Conservation (phyloP, 2,329 filamentous ascomycete genomes). For the Alternaria sp. region DNA sequence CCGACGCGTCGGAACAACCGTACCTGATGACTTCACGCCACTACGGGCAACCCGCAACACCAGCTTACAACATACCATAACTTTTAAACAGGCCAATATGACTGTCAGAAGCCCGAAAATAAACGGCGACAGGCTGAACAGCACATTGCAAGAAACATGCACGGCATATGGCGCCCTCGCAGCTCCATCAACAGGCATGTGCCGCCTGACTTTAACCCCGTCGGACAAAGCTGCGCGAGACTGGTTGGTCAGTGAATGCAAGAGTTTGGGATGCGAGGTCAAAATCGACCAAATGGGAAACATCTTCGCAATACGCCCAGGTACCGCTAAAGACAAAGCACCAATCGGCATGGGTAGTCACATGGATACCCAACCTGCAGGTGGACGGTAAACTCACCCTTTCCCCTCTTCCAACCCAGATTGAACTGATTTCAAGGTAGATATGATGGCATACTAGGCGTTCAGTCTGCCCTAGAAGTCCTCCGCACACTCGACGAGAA, state of each 20-base stretch:
- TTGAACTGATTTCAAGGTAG: slow-evolving; percentile 38
- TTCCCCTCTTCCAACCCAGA: no score
- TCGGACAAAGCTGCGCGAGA: slow-evolving; percentile 42
- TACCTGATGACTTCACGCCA: background rate
- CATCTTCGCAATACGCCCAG: slow-evolving; percentile 43
- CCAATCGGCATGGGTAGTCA: slow-evolving; percentile 57
- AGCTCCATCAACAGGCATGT: slow-evolving; percentile 69
- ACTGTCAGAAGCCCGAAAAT: slow-evolving; percentile 18
- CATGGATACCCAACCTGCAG: slow-evolving; percentile 60
- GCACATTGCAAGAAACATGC: slow-evolving; percentile 37
- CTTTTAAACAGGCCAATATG: slow-evolving; percentile 11
- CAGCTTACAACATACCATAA: background rate
- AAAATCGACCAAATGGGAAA: slow-evolving; percentile 49
- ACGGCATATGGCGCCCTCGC: slow-evolving; percentile 38
- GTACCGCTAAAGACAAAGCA: slow-evolving; percentile 58
- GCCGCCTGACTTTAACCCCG: slow-evolving; percentile 67
- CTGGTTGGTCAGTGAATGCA: slow-evolving; percentile 42
- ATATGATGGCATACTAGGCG: slow-evolving; percentile 79
- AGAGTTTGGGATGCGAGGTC: slow-evolving; percentile 37
- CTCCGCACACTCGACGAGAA: slow-evolving; percentile 49
- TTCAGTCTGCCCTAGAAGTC: slow-evolving; percentile 64
- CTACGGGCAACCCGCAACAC: background rate
- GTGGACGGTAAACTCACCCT: slow-evolving; percentile 15
- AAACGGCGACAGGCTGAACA: slow-evolving; percentile 35
- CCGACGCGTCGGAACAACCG: slow-evolving; percentile 1